A percentile compares a stretch with the other conserved stretches of the same genome.
Conservation (phyloP, 495 filamentous ascomycete genomes). For the Aspergillus kassunensis region DNA sequence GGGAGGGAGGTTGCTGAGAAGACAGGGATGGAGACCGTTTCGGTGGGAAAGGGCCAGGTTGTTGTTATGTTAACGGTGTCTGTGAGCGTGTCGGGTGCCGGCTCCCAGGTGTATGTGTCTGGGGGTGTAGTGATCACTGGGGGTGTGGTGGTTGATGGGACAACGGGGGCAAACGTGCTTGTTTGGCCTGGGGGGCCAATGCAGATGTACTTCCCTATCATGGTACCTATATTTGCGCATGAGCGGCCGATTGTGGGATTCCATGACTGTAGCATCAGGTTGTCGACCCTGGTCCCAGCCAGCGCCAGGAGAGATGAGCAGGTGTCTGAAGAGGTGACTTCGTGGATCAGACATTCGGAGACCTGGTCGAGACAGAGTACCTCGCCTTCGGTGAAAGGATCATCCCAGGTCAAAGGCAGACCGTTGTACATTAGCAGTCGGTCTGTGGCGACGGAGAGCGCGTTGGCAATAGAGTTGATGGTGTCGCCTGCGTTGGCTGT, state of each 20-base stretch:
- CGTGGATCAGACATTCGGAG: not conserved
- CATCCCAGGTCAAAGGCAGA: not conserved
- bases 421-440: not conserved
- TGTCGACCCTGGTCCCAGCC: not conserved
- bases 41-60: not conserved
- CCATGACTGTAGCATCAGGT: not conserved
- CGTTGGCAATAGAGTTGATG: not conserved
- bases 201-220: conserved; percentile 3
- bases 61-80: conserved; percentile 1
- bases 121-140: not conserved
- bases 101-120: conserved; percentile 1
- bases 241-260: not conserved
- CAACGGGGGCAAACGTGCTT: not conserved
- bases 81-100: not conserved
- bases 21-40: not conserved
- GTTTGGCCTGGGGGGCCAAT: conserved; percentile 3
- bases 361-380: conserved; percentile 1
- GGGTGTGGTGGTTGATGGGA: not conserved
- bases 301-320: not conserved
- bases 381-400: not conserved
- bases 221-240: not conserved
- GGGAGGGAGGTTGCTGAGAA: not conserved
- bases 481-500: not conserved
- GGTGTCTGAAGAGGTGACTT: not conserved
- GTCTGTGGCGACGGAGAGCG: not conserved